Conservation (phyloP, 257 asterid genomes). For the Parsonsia alboflavescens region DNA sequence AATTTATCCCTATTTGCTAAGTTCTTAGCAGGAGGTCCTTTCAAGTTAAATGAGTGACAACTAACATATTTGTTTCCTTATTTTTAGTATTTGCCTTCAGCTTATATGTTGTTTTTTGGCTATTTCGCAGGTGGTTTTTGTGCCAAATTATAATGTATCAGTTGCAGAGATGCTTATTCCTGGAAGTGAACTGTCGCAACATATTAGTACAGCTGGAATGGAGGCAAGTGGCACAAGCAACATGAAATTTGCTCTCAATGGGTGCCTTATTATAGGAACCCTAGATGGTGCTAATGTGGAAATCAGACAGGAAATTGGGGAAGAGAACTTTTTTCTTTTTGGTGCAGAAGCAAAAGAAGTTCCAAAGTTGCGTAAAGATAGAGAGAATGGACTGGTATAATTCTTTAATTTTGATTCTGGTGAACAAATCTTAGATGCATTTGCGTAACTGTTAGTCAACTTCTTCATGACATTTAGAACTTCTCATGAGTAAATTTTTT, state of each 20-base stretch:
- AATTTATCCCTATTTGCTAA: not conserved
- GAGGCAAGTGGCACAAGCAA: conserved; percentile 99
- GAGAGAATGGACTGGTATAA: conserved; percentile 81
- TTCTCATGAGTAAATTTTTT: not conserved
- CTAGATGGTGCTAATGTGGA: conserved; percentile 98
- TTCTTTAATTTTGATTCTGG: not conserved
- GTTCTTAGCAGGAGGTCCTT: not conserved
- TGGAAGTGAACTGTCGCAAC: conserved; percentile 97
- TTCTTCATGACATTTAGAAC: not conserved
- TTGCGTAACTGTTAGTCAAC: not conserved
- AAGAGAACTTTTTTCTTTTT: conserved; percentile 81
- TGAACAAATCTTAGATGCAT: not conserved
- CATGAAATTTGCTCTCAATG: conserved; percentile 97
- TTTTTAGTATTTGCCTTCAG: not conserved
- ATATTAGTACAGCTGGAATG: conserved; percentile 99
- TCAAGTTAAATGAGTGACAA: not conserved
- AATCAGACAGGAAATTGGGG: conserved; percentile 95
- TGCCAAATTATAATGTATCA: conserved; percentile 96
- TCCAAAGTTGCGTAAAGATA: conserved; percentile 78
- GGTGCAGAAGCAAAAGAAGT: conserved; percentile 95
- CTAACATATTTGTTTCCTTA: not conserved
- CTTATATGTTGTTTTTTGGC: not conserved
- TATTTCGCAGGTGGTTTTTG: conserved; percentile 69
- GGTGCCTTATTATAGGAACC: conserved; percentile 96
- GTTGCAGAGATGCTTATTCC: conserved; percentile 99